phyloP scores from a whole-genome alignment of 768 basidiomycete genomes.

The Tulasnella sp. region DNA sequence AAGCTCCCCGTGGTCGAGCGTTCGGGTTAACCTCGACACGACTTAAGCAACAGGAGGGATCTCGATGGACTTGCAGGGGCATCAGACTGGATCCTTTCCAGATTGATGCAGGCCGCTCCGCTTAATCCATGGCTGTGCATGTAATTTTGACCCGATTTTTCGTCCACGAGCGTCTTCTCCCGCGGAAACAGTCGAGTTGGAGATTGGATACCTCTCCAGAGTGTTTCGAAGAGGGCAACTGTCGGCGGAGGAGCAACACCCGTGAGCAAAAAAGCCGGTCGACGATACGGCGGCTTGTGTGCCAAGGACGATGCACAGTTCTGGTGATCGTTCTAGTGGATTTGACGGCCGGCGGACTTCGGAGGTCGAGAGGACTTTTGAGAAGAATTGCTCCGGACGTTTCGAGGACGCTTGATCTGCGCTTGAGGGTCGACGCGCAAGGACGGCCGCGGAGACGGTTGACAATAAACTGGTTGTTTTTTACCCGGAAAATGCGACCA shows the following conservation, averaged over 20 bases:
- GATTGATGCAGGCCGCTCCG: constrained; percentile 3
- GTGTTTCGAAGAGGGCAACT: neutral
- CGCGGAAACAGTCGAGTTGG: neutral
- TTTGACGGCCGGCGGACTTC: neutral
- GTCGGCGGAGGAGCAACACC: neutral
- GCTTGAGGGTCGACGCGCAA: neutral
- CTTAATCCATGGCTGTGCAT: neutral
- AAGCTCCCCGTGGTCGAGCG: neutral
- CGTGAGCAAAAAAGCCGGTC: neutral
- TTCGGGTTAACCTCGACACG: neutral
- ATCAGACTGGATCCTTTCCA: constrained; percentile 13
- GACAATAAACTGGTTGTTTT: neutral
- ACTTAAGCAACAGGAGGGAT: neutral
- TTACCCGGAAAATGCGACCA: neutral
- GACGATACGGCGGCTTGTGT: neutral
- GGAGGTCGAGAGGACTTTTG: neutral
- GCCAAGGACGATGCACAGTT: neutral
- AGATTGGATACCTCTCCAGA: neutral
- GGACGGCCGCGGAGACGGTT: neutral
- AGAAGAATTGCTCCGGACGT: neutral
- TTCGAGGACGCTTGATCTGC: neutral
- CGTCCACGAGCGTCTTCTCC: neutral
- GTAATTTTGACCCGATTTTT: constrained; percentile 8
- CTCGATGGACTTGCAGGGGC: constrained; percentile 8
- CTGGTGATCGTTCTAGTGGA: neutral